Evolutionary conservation across 2,329 filamentous ascomycete species (phyloP), one percentile per base, ranked within the genome.

Genomic region (Bipolaris victoriae): DNA sequence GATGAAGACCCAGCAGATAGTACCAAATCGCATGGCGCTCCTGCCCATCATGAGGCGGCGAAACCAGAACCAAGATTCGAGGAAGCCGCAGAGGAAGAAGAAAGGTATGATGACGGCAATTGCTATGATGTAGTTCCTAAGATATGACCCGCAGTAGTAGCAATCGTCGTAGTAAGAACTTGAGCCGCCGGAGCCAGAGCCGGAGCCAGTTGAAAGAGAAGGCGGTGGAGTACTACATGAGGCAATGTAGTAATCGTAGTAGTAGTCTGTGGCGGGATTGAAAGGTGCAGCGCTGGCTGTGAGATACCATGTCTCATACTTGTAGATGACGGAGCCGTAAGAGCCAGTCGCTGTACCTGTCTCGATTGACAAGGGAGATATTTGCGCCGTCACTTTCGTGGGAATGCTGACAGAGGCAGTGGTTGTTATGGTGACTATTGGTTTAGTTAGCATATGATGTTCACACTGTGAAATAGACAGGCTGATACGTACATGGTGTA

Each of bases 31-130:
- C 53, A 75, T 62, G 5, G 65, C 65, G 11, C 63, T 67, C 44
- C 67, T 69, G 13, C 72, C 72, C 2, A 65, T 54, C 72, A 75
- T 75, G 13, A 75, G 63, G 18, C 72, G 65, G 13, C 71, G 69
- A 66, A 74, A 75, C 72, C 72, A 75, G 52, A 74, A 66, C 60
- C 62, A 75, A 6, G 62, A 67, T 36, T 75, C 72, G 15, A 74
- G 40, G 39, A 73, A 67, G 7, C 72, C 72, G 4, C 74, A 64
- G 7, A 74, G 58, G 55, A 75, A 75, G 10, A 75, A 55, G 2
- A 58, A 51, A 4, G 70, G 69, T 3, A 74, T 58, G 11, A 74
- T 47, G 1, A 62, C 53, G 0, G 67, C 70, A 41, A 75, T 58
- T 46, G 74, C 41, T 55, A 75, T 75, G 52, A 74, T 60, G 49